These are phyloP conservation scores for Zymoseptoria brevis DNA, from an alignment of 2,329 filamentous ascomycete genomes.

Conservation along the genomic window DNA sequence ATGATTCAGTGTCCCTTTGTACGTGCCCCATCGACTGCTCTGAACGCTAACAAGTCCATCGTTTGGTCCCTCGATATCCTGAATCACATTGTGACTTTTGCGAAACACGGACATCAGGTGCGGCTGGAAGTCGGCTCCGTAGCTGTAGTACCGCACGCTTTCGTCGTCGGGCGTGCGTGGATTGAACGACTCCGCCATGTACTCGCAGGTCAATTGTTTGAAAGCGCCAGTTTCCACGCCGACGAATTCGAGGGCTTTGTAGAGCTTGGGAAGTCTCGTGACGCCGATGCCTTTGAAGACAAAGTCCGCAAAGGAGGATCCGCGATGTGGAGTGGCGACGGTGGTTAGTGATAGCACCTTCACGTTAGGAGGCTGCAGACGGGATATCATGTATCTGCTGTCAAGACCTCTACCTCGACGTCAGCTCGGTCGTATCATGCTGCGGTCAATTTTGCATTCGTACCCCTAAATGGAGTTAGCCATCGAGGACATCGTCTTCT, in stretches of 20 bases:
- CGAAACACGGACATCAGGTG: constrained; percentile 51
- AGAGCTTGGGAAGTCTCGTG: constrained; percentile 47
- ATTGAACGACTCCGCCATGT: constrained; percentile 54
- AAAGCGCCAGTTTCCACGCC: constrained; percentile 54
- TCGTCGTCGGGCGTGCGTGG: constrained; percentile 49
- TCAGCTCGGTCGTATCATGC: constrained; percentile 1
- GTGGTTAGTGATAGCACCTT: constrained; percentile 65
- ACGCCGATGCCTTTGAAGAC: constrained; percentile 50
- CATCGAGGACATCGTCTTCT: neutral
- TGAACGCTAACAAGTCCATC: constrained; percentile 57
- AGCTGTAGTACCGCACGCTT: constrained; percentile 54
- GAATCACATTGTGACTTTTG: constrained; percentile 48
- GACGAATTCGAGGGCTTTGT: constrained; percentile 52
- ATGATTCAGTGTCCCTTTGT: constrained; percentile 55
- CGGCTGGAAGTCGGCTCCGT: constrained; percentile 52
- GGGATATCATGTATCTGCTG: constrained; percentile 56
- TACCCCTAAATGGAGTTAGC: constrained; percentile 17
- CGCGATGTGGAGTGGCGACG: constrained; percentile 54
- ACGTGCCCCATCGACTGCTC: constrained; percentile 54
- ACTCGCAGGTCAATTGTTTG: constrained; percentile 51
- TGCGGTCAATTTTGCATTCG: neutral
- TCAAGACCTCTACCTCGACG: constrained; percentile 47
- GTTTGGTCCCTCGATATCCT: constrained; percentile 49
- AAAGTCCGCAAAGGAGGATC: constrained; percentile 55
- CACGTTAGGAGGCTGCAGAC: constrained; percentile 53